Percentiles rank a stretch among this genome's conserved stretches.
Evolutionary conservation across 768 basidiomycete genomes (phyloP).

Genomic region (Podaxis sp.): DNA sequence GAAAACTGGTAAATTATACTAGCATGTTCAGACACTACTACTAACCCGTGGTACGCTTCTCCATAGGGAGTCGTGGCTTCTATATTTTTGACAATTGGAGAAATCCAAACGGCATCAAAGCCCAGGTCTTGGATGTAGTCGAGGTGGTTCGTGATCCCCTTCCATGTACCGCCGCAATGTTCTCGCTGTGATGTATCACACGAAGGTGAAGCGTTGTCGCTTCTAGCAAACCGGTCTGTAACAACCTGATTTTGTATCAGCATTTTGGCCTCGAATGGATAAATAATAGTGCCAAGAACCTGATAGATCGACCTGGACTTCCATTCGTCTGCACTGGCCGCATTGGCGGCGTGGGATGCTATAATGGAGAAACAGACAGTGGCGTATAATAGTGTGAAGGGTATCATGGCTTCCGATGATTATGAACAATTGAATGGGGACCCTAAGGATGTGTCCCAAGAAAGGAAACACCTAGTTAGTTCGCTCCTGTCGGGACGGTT

Average conservation of each 20-base stretch:
- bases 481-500: background rate
- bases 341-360: background rate
- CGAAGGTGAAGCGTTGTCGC: slow-evolving; percentile 38
- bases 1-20: background rate
- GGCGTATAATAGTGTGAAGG: background rate
- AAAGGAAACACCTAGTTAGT: background rate
- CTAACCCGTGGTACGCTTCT: slow-evolving; percentile 74
- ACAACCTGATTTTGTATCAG: slow-evolving; percentile 39
- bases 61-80: slow-evolving; percentile 60
- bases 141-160: slow-evolving; percentile 58
- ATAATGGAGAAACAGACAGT: background rate
- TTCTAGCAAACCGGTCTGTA: slow-evolving; percentile 67
- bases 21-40: background rate
- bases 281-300: slow-evolving; percentile 9
- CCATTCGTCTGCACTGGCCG: slow-evolving; percentile 22
- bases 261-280: background rate
- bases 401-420: background rate
- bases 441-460: background rate
- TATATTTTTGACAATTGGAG: slow-evolving; percentile 67
- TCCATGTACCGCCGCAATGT: slow-evolving; percentile 76
- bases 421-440: background rate
- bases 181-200: slow-evolving; percentile 36
- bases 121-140: slow-evolving; percentile 77
- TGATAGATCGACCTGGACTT: slow-evolving; percentile 27
- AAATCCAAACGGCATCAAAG: slow-evolving; percentile 79